Conservation (phyloP, 352 stramenopile genomes). For the Phytophthora pisi region DNA sequence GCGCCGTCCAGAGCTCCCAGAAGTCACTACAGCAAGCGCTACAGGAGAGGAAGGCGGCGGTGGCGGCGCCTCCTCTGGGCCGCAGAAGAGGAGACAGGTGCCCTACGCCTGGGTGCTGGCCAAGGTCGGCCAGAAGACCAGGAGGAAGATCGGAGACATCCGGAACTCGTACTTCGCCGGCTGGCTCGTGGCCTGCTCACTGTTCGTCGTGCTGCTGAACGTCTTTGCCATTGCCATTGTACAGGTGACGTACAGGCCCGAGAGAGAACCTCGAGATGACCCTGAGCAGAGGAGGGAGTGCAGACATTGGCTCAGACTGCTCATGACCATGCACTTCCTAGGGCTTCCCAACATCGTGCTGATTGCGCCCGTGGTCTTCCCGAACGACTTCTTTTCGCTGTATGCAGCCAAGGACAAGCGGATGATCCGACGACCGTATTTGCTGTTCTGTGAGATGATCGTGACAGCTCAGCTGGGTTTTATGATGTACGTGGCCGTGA, state of each 20-base stretch:
- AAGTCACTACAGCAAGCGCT: background rate
- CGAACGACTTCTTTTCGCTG: constrained; percentile 51
- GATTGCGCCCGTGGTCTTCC: constrained; percentile 63
- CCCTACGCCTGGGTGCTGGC: constrained; percentile 36
- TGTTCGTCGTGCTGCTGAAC: constrained; percentile 54
- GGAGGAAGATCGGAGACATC: constrained; percentile 46
- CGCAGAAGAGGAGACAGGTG: constrained; percentile 6
- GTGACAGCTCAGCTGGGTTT: constrained; percentile 57
- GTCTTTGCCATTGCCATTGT: constrained; percentile 48
- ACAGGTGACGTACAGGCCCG: constrained; percentile 32
- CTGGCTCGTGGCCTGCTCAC: constrained; percentile 67
- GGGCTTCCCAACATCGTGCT: constrained; percentile 63
- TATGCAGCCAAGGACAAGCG: constrained; percentile 59
- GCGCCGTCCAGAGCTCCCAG: constrained; percentile 5
- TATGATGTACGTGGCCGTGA: constrained; percentile 62
- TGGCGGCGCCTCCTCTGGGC: background rate
- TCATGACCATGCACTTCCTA: constrained; percentile 57
- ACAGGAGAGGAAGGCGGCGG: constrained; percentile 4
- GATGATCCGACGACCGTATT: constrained; percentile 68
- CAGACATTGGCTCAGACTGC: constrained; percentile 41
- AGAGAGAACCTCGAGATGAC: constrained; percentile 17
- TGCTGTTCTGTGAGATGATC: constrained; percentile 74
- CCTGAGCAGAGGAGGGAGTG: constrained; percentile 21
- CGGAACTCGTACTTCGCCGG: constrained; percentile 78
- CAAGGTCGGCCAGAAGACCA: constrained; percentile 34